Conservation (phyloP, 495 filamentous ascomycete genomes). For the Lepraria neglecta region DNA sequence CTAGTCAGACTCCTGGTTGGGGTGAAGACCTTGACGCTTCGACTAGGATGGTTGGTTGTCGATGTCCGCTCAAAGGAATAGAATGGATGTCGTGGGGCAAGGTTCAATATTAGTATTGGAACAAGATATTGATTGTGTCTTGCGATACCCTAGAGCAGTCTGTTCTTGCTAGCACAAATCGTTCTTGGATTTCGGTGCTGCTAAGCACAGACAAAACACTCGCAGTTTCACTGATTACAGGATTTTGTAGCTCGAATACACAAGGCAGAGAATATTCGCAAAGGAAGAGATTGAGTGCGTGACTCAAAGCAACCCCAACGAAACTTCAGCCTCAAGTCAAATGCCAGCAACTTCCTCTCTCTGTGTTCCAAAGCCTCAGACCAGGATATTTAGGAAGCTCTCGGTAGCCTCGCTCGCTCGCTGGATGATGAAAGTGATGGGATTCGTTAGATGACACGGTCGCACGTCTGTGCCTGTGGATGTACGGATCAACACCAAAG, state of each 20-base stretch:
- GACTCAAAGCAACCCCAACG: constrained; percentile 6
- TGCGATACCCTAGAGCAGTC: constrained; percentile 16
- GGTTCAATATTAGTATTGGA: constrained; percentile 17
- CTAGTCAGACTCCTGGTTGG: not conserved
- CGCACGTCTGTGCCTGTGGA: not conserved
- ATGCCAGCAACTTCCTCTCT: constrained; percentile 9
- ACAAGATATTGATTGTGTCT: constrained; percentile 18
- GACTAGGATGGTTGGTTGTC: constrained; percentile 20
- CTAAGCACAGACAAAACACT: constrained; percentile 18
- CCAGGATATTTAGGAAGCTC: not conserved
- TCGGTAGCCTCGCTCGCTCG: not conserved
- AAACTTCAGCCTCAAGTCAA: constrained; percentile 15
- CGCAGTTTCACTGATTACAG: constrained; percentile 19
- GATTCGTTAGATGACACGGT: not conserved
- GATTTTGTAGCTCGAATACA: constrained; percentile 18
- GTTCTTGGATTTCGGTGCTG: constrained; percentile 18
- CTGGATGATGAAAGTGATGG: not conserved
- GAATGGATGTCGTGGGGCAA: constrained; percentile 9
- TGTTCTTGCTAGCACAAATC: constrained; percentile 20
- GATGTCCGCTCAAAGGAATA: constrained; percentile 34
- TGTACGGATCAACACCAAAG: not conserved
- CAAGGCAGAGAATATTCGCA: constrained; percentile 6
- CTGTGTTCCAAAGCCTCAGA: constrained; percentile 10
- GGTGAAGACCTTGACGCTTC: not conserved
- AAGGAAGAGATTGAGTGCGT: not conserved